phyloP scores from a whole-genome alignment of 306 rosid species.

The Pyrus betulifolia region DNA sequence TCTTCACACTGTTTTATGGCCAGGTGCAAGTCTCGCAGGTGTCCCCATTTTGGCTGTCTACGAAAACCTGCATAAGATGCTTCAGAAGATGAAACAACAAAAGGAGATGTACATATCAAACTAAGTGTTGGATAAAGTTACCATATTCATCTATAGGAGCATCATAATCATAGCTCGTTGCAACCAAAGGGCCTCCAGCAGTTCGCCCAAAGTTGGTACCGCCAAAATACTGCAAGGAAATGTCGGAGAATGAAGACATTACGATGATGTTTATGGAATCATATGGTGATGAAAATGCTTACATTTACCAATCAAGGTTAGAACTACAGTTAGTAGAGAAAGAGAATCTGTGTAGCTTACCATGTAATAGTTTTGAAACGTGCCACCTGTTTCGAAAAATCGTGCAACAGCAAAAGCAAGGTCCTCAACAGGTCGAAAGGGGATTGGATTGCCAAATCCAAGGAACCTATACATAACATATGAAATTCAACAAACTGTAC shows the following conservation, averaged over 20 bases:
- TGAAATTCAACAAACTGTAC: not conserved
- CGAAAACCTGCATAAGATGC: slow-evolving; percentile 7
- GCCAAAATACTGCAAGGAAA: slow-evolving; percentile 17
- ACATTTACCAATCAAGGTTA: not conserved
- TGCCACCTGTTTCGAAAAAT: slow-evolving; percentile 16
- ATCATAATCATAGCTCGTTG: slow-evolving; percentile 30
- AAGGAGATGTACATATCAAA: not conserved
- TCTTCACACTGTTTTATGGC: slow-evolving; percentile 19
- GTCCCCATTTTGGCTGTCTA: slow-evolving; percentile 25
- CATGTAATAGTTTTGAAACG: slow-evolving; percentile 23
- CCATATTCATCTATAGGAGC: slow-evolving; percentile 30
- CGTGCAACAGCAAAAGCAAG: slow-evolving; percentile 21
- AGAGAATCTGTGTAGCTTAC: not conserved
- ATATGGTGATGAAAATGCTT: not conserved
- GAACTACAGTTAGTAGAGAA: not conserved
- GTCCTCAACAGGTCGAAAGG: slow-evolving; percentile 21
- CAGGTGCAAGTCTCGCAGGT: slow-evolving; percentile 14
- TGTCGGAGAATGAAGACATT: not conserved
- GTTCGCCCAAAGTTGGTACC: slow-evolving; percentile 20
- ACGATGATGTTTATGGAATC: not conserved
- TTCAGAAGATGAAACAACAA: not conserved
- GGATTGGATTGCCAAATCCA: slow-evolving; percentile 17
- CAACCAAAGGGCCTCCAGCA: slow-evolving; percentile 24
- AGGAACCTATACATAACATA: not conserved
- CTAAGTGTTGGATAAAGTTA: not conserved